Percentiles rank a stretch among this genome's conserved stretches.
phyloP scores from a whole-genome alignment of 495 filamentous ascomycete genomes.

The Hyaloscypha variabilis region DNA sequence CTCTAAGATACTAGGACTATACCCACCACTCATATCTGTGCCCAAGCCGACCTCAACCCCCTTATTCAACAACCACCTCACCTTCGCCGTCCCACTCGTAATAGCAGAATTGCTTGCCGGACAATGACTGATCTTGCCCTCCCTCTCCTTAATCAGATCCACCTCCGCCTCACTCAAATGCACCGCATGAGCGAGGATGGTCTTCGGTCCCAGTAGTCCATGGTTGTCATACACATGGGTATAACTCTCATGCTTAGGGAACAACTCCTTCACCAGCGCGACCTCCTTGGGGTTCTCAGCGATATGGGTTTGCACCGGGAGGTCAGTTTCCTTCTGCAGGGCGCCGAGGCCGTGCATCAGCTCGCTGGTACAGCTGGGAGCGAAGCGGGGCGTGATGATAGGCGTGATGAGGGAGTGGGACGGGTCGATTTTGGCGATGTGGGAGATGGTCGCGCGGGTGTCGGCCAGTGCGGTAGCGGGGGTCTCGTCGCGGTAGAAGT shows the following conservation, averaged over 20 bases:
- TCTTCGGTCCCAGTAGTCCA: conserved; percentile 69
- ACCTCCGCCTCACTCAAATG: conserved; percentile 70
- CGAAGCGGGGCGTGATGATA: conserved; percentile 91
- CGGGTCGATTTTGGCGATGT: conserved; percentile 71
- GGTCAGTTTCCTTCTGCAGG: conserved; percentile 57
- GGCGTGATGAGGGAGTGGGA: conserved; percentile 62
- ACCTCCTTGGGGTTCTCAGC: conserved; percentile 80
- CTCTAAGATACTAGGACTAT: conserved; percentile 75
- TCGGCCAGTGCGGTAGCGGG: conserved; percentile 55
- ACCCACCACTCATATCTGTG: conserved; percentile 89
- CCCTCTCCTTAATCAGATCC: conserved; percentile 57
- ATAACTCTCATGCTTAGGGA: conserved; percentile 67
- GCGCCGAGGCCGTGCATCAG: conserved; percentile 64
- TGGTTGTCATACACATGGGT: conserved; percentile 76
- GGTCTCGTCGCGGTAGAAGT: conserved; percentile 73
- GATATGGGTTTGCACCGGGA: conserved; percentile 90
- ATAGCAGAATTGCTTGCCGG: conserved; percentile 83
- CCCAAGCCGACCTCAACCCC: conserved; percentile 83
- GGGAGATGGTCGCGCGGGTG: conserved; percentile 63
- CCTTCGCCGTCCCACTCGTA: conserved; percentile 70
- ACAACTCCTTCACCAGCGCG: conserved; percentile 66
- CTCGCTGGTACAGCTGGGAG: conserved; percentile 67
- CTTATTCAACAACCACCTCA: conserved; percentile 70
- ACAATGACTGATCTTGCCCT: conserved; percentile 78
- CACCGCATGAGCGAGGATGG: conserved; percentile 85